phyloP scores from a whole-genome alignment of 495 filamentous ascomycete genomes.

The Opeltia flavorubescens region DNA sequence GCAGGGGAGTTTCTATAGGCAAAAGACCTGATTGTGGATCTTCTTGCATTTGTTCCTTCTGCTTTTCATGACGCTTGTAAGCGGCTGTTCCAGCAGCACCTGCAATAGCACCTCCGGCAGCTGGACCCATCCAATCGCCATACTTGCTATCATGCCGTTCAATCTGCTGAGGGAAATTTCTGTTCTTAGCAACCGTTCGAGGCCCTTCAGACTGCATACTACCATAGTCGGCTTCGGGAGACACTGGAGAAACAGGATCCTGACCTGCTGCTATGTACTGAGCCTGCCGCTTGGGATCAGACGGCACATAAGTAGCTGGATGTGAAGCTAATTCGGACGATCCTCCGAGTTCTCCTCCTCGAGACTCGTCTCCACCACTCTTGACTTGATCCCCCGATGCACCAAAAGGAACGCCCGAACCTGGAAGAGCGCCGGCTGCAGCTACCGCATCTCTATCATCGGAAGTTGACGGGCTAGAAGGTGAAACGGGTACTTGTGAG shows the following conservation, averaged over 20 bases:
- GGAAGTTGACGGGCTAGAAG: constrained; percentile 62
- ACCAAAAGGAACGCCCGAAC: constrained; percentile 24
- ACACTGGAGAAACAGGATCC: neutral
- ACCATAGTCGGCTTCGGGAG: neutral
- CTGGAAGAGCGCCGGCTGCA: constrained; percentile 37
- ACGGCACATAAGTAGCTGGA: neutral
- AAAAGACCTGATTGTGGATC: constrained; percentile 6
- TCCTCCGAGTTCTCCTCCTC: neutral
- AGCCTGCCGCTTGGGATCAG: constrained; percentile 1
- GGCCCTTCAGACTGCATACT: neutral
- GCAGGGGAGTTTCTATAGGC: neutral
- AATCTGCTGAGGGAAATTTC: constrained; percentile 4
- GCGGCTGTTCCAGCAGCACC: constrained; percentile 6
- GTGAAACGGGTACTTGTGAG: constrained; percentile 60
- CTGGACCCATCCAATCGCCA: constrained; percentile 29
- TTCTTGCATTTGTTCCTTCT: constrained; percentile 5
- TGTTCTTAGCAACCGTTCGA: neutral
- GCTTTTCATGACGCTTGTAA: neutral
- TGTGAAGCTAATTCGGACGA: neutral
- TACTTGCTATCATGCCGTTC: constrained; percentile 30
- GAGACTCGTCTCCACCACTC: constrained; percentile 5
- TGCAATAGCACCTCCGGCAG: constrained; percentile 6
- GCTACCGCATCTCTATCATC: constrained; percentile 47
- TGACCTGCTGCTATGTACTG: neutral
- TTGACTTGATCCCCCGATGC: constrained; percentile 8